Conservation (phyloP, 352 stramenopile species). For the Globisporangium sylvaticum region DNA sequence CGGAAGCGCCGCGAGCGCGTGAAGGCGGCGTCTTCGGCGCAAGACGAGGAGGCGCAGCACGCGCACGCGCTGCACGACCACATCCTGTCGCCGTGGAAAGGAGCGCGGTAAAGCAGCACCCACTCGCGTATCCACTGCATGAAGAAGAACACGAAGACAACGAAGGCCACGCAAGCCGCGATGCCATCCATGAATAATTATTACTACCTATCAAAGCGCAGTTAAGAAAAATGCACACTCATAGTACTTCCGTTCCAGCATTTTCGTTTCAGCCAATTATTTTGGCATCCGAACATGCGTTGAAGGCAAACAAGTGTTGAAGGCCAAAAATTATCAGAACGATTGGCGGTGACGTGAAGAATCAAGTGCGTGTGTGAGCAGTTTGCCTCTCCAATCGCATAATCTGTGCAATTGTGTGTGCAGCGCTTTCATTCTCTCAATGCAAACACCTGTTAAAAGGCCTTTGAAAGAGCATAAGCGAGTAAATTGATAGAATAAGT, state of each 20-base stretch:
- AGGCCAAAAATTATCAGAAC: too few relatives aligned
- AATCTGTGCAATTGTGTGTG: neutral
- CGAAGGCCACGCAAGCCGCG: too few relatives aligned
- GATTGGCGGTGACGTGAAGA: neutral
- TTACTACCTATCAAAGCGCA: too few relatives aligned
- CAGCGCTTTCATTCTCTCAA: neutral
- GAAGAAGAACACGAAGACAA: neutral
- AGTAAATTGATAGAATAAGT: neutral
- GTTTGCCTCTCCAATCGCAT: neutral
- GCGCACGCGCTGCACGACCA: constrained; percentile 5
- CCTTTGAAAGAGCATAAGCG: neutral
- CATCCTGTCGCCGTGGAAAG: constrained; percentile 15
- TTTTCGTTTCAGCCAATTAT: too few relatives aligned
- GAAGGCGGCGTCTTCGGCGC: neutral
- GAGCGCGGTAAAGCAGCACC: constrained; percentile 1
- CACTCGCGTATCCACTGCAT: neutral
- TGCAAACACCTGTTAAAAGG: neutral
- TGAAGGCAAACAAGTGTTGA: too few relatives aligned
- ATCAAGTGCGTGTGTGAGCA: neutral
- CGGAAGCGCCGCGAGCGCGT: constrained; percentile 2
- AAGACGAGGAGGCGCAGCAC: constrained; percentile 3
- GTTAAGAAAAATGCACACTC: too few relatives aligned
- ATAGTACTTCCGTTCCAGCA: too few relatives aligned
- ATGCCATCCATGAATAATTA: too few relatives aligned
- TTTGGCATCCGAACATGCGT: too few relatives aligned